These are phyloP conservation scores for Carex arenaria DNA, from an alignment of 202 grass and related monocot genomes.

Conservation along the genomic window DNA sequence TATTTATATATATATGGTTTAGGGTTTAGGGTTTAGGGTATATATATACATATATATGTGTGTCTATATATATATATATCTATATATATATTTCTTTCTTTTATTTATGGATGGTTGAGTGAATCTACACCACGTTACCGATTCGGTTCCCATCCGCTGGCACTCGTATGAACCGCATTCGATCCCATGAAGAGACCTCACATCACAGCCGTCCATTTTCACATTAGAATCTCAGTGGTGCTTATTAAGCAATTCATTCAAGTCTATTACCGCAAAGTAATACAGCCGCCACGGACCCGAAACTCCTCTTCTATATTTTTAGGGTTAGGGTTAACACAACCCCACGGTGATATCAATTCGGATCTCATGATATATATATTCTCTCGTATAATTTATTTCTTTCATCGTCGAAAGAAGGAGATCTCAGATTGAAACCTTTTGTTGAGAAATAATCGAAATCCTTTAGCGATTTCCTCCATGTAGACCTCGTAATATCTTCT, in stretches of 20 bases:
- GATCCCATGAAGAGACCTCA: neutral
- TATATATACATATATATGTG: too few relatives aligned
- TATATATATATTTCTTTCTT: too few relatives aligned
- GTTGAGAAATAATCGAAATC: neutral
- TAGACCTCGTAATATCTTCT: neutral
- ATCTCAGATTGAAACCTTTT: neutral
- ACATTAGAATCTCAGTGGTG: neutral
- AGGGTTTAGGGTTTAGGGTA: too few relatives aligned
- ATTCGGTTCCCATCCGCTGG: too few relatives aligned
- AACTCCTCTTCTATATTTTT: neutral
- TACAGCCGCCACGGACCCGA: neutral
- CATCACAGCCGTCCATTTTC: neutral
- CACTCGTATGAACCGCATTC: neutral
- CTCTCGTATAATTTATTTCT: neutral
- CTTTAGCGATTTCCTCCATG: neutral
- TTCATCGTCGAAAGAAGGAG: neutral
- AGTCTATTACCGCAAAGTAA: neutral
- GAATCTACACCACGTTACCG: too few relatives aligned
- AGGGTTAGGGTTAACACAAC: neutral
- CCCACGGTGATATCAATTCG: neutral
- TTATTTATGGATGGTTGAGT: too few relatives aligned
- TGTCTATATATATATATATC: too few relatives aligned
- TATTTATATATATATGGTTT: too few relatives aligned
- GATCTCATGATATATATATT: neutral
- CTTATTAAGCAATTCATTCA: neutral